phyloP scores from a whole-genome alignment of 2,329 filamentous ascomycete species.

The Fusarium denticulatum region DNA sequence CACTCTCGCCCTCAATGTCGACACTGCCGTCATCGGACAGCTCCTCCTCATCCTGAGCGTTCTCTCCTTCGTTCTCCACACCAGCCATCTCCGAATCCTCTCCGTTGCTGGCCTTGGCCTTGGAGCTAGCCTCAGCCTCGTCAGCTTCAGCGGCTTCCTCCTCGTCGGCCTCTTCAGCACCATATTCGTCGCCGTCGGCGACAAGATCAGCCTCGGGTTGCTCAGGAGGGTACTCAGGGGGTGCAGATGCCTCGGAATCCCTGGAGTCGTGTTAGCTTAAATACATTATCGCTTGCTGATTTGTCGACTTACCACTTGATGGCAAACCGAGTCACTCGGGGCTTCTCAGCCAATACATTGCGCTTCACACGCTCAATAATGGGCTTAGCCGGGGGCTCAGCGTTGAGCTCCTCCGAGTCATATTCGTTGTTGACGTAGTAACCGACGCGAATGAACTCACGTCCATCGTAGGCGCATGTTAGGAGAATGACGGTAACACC shows the following conservation, averaged over 20 bases:
- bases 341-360: constrained; percentile 96
- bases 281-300: neutral
- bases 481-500: constrained; percentile 97
- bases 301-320: constrained; percentile 88
- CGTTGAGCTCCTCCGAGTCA: constrained; percentile 86
- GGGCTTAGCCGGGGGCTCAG: constrained; percentile 91
- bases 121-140: constrained; percentile 55
- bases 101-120: constrained; percentile 57
- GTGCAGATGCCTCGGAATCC: constrained; percentile 97
- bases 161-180: constrained; percentile 85
- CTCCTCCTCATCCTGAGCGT: constrained; percentile 70
- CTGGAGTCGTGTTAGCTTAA: constrained; percentile 56
- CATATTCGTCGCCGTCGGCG: constrained; percentile 89
- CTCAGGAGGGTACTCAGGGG: constrained; percentile 94
- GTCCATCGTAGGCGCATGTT: constrained; percentile 93
- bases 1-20: constrained; percentile 81
- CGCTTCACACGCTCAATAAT: constrained; percentile 91
- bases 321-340: constrained; percentile 93
- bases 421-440: constrained; percentile 99
- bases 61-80: constrained; percentile 61
- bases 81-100: constrained; percentile 83
- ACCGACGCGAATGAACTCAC: constrained; percentile 96
- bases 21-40: constrained; percentile 79
- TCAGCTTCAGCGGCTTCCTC: constrained; percentile 67
- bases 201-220: constrained; percentile 93